Conservation (phyloP, 2,329 filamentous ascomycete species). For the Paraphaeosphaeria sporulosa region DNA sequence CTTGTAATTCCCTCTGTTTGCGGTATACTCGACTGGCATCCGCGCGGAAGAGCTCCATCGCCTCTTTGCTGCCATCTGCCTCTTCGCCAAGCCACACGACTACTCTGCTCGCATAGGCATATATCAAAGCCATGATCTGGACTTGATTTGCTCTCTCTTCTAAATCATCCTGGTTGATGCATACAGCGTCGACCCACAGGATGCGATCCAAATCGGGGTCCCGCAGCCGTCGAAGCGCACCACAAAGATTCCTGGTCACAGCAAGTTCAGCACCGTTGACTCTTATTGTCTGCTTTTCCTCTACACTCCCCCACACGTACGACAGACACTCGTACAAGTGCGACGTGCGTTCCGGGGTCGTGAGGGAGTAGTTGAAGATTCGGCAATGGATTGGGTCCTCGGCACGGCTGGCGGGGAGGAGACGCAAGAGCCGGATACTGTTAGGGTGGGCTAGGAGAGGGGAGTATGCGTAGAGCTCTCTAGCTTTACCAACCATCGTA, state of each 20-base stretch:
- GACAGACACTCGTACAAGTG: conserved; percentile 11
- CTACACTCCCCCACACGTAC: conserved; percentile 4
- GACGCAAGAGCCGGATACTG: conserved; percentile 12
- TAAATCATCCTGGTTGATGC: conserved; percentile 24
- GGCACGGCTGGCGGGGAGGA: conserved; percentile 3
- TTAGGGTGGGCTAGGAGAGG: conserved; percentile 5
- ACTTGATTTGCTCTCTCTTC: conserved; percentile 23
- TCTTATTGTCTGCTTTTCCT: background rate
- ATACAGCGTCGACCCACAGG: conserved; percentile 25
- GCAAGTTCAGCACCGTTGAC: conserved; percentile 7
- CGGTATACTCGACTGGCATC: conserved; percentile 4
- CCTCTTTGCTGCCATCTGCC: conserved; percentile 3
- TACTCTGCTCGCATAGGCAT: conserved; percentile 16
- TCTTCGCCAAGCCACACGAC: conserved; percentile 23
- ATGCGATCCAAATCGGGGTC: conserved; percentile 4
- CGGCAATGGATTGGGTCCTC: conserved; percentile 1
- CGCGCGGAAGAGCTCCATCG: conserved; percentile 4
- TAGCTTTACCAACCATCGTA: background rate
- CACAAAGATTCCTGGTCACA: conserved; percentile 13
- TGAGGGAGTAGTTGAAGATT: conserved; percentile 13
- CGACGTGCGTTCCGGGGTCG: conserved; percentile 1
- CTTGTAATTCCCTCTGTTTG: background rate
- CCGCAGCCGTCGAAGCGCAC: conserved; percentile 13
- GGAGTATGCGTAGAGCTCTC: background rate
- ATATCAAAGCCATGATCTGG: conserved; percentile 19